These are phyloP conservation scores for Helichrysum umbraculigerum DNA, from an alignment of 129 eudicot species.

Conservation along the genomic window DNA sequence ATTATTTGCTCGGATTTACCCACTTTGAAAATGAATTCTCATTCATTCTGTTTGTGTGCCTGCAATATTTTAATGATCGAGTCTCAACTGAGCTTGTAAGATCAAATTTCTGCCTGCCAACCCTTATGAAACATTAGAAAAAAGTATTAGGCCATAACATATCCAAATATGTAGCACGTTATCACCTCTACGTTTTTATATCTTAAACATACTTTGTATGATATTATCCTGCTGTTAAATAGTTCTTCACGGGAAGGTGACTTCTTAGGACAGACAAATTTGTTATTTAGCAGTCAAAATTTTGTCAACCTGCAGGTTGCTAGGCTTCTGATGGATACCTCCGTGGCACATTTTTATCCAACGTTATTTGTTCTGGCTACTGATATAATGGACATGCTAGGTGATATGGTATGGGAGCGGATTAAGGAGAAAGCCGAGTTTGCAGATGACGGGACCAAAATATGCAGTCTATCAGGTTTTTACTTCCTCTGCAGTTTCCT, in stretches of 20 bases:
- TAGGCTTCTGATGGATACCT: slow-evolving; percentile 74
- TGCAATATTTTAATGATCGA: neutral
- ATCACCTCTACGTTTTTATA: neutral
- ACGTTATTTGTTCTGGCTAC: slow-evolving; percentile 75
- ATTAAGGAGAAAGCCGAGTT: slow-evolving; percentile 65
- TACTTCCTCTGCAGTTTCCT: slow-evolving; percentile 1
- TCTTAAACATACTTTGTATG: neutral
- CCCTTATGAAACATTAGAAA: neutral
- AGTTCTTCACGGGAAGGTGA: neutral
- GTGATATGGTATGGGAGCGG: slow-evolving; percentile 83
- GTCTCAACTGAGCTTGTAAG: neutral
- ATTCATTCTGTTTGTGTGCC: neutral
- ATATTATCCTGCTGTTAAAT: neutral
- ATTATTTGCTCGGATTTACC: neutral
- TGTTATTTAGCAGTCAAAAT: slow-evolving; percentile 19
- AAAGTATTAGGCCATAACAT: neutral
- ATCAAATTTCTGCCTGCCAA: neutral
- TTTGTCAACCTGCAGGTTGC: slow-evolving; percentile 59
- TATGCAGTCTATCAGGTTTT: slow-evolving; percentile 58
- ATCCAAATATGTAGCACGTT: neutral
- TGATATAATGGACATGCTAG: slow-evolving; percentile 81
- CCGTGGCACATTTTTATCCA: slow-evolving; percentile 78
- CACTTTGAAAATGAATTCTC: neutral
- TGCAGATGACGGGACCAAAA: slow-evolving; percentile 55
- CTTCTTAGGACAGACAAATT: neutral